A percentile compares a stretch with the other conserved stretches of the same genome.
phyloP scores from a whole-genome alignment of 2,329 filamentous ascomycete genomes.

The Penicillium janthinellum region DNA sequence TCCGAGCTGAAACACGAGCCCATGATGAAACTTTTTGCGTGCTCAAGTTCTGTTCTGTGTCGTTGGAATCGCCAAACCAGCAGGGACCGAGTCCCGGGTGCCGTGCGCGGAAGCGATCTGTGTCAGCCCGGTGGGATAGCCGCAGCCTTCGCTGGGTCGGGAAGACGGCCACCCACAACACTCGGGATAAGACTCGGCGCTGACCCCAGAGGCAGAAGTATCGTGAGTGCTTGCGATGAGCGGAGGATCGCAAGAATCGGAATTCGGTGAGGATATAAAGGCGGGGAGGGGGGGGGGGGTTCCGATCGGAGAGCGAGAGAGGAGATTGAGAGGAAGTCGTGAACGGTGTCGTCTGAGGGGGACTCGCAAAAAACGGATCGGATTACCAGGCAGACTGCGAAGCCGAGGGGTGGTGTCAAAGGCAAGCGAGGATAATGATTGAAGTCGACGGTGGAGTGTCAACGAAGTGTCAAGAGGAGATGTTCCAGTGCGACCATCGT shows the following conservation, averaged over 20 bases:
- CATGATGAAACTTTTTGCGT: constrained; percentile 57
- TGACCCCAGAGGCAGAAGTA: neutral
- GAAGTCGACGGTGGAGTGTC: too few species aligned
- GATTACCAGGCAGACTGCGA: too few species aligned
- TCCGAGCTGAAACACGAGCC: constrained; percentile 89
- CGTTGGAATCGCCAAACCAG: constrained; percentile 24
- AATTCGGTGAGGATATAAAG: constrained; percentile 9
- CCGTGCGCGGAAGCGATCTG: constrained; percentile 29
- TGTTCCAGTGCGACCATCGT: too few species aligned
- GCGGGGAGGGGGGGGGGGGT: neutral
- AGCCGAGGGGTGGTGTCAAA: too few species aligned
- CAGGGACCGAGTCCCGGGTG: constrained; percentile 24
- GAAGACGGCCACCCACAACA: constrained; percentile 20
- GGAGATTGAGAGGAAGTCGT: too few species aligned
- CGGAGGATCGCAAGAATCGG: constrained; percentile 1
- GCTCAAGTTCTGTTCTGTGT: neutral
- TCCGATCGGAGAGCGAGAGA: too few species aligned
- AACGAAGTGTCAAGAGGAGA: too few species aligned
- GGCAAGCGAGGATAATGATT: too few species aligned
- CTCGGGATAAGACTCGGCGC: constrained; percentile 10
- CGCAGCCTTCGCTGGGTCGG: constrained; percentile 21
- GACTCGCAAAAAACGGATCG: too few species aligned
- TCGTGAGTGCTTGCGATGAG: constrained; percentile 5
- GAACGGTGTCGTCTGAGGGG: too few species aligned
- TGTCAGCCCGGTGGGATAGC: constrained; percentile 30